Conservation (phyloP, 352 stramenopile species). For the Aphanomyces euteiches region DNA sequence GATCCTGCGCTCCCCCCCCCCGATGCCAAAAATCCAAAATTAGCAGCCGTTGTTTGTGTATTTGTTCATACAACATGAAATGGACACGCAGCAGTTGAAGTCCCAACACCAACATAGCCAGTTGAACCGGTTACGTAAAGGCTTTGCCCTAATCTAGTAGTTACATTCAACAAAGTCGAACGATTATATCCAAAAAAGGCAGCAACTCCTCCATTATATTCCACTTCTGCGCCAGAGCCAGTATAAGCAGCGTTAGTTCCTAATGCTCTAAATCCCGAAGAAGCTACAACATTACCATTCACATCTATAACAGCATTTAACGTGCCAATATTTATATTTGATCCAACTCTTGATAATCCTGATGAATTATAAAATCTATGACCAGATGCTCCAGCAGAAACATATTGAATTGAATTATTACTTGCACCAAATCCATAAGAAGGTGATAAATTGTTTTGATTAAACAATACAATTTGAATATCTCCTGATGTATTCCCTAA, state of each 20-base stretch:
- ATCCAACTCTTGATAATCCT: neutral
- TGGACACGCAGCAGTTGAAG: too few relatives aligned
- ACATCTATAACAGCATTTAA: neutral
- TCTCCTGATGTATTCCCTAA: neutral
- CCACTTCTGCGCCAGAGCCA: too few relatives aligned
- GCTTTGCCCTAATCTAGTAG: too few relatives aligned
- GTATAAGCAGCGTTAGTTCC: too few relatives aligned
- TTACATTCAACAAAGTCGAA: neutral
- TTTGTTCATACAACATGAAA: too few relatives aligned
- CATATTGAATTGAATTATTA: neutral
- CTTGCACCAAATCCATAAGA: neutral
- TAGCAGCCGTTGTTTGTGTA: too few relatives aligned
- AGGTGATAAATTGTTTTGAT: neutral
- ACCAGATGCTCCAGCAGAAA: neutral
- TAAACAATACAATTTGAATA: conserved; percentile 1
- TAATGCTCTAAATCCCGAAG: too few relatives aligned
- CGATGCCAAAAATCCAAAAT: neutral
- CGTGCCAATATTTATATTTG: neutral
- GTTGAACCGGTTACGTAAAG: too few relatives aligned
- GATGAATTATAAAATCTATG: neutral
- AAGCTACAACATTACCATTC: neutral
- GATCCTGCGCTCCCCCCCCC: too few relatives aligned
- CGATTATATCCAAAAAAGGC: neutral
- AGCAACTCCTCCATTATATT: too few relatives aligned
- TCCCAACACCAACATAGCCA: too few relatives aligned